Evolutionary conservation across 192 early-diverging fungal genomes (phyloP), one percentile per base, ranked within the genome.

Genomic region (Coemansia sp.): DNA sequence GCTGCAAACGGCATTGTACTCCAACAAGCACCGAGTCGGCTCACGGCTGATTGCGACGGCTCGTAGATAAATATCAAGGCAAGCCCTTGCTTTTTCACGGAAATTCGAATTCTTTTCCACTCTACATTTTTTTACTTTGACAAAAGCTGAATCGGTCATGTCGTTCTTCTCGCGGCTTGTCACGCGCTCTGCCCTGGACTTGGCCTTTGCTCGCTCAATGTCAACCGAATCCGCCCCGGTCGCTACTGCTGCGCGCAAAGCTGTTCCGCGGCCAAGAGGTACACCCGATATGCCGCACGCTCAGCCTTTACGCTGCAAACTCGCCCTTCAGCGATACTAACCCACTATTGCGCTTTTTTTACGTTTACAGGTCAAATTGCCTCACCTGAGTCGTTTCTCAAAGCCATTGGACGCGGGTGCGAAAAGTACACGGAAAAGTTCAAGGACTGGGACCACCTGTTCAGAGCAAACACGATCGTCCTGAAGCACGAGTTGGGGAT

Each of bases 401-500:
- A 70, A 44, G 63, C 78, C 8, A 82, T 82, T 27, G 80, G 80
- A 10, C 74, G 80, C 15, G 74, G 71, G 1, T 82, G 80, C 67
- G 80, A 82, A 50, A 77, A 82, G 73, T 71, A 60, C 60, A 37
- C 64, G n/a, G 61, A 69, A 14, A 77, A 82, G 43, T 77, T 82
- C 41, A 58, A 43, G 48, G 64, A 67, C 52, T 90, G 88, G 88
- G 82, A 87, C 12, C 80, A 85, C 22, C 55, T 90, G 50, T 90
- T 90, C 56, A 77, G 69, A 15, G 78, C 77, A 34, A 55, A 70
- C 33, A 67, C 83, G 10, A 18, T 21, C 3, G 75, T 63, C 32
- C 84, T 90, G 88, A 87, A 83, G 67, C 39, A 58, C 9, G 75
- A 82, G 17, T 54, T 88, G 82, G 82, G 76, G 0, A 76, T 90